phyloP scores from a whole-genome alignment of 768 basidiomycete species.

The Boletus sp. region DNA sequence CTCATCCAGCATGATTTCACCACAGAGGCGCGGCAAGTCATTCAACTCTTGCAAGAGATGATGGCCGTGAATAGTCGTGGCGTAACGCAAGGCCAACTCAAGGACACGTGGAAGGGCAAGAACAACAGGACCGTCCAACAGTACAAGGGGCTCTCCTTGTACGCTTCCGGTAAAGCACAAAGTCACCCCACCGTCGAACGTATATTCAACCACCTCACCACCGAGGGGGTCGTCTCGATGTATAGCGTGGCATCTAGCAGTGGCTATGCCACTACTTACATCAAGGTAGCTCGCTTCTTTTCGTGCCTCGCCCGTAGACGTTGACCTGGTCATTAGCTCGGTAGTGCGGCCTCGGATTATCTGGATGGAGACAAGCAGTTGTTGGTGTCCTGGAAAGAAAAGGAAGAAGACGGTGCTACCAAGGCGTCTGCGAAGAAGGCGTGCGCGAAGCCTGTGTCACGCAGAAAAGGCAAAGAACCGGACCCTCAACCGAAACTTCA shows the following conservation, averaged over 20 bases:
- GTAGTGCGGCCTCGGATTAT: constrained; percentile 22
- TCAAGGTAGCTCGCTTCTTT: constrained; percentile 40
- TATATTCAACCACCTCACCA: constrained; percentile 56
- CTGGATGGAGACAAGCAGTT: constrained; percentile 16
- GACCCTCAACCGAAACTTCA: not conserved
- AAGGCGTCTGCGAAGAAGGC: constrained; percentile 11
- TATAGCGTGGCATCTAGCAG: constrained; percentile 44
- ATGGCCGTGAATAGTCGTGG: constrained; percentile 39
- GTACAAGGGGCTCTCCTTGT: constrained; percentile 46
- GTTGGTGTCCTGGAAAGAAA: constrained; percentile 29
- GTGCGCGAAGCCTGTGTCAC: constrained; percentile 1
- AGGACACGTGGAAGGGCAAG: constrained; percentile 65
- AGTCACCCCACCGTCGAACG: constrained; percentile 59
- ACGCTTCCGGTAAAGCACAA: constrained; percentile 55
- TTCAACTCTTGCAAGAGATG: constrained; percentile 56
- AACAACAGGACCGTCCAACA: constrained; percentile 43
- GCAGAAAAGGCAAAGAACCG: constrained; percentile 24
- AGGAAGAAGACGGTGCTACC: constrained; percentile 4
- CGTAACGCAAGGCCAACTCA: constrained; percentile 60
- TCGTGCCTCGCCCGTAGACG: not conserved
- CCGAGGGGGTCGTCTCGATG: constrained; percentile 47
- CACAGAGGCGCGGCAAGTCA: constrained; percentile 48
- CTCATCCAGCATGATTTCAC: constrained; percentile 60
- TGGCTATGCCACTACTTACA: constrained; percentile 53
- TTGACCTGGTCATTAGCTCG: constrained; percentile 15